Percentiles rank a stretch among this genome's conserved stretches.
These are phyloP conservation scores for Mortierella sp. DNA, from an alignment of 371 early-diverging fungal genomes.

Conservation along the genomic window DNA sequence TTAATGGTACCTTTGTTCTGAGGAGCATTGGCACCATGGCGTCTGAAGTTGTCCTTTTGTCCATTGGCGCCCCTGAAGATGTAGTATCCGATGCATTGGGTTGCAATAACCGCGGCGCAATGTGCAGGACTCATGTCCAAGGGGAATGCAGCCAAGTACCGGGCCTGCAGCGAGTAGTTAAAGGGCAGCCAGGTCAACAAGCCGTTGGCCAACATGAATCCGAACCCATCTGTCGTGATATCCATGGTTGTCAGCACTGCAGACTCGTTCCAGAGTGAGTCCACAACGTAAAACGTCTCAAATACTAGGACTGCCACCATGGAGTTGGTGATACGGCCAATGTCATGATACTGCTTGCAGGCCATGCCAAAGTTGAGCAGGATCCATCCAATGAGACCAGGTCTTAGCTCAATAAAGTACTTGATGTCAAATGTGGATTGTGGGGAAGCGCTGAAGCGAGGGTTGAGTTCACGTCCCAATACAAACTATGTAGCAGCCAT, in stretches of 20 bases:
- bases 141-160: constrained; percentile 83
- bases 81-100: constrained; percentile 76
- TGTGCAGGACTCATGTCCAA: constrained; percentile 50
- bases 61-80: constrained; percentile 90
- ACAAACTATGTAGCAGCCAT: constrained; percentile 59
- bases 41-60: constrained; percentile 86
- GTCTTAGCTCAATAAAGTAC: constrained; percentile 91
- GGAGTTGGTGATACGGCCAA: constrained; percentile 75
- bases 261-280: constrained; percentile 82
- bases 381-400: constrained; percentile 88
- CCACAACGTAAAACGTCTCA: constrained; percentile 87
- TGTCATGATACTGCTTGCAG: constrained; percentile 76
- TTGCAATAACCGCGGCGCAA: constrained; percentile 59
- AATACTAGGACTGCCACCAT: constrained; percentile 81
- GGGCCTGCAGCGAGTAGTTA: constrained; percentile 89
- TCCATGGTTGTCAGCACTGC: constrained; percentile 96
- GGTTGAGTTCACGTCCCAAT: constrained; percentile 90
- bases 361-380: constrained; percentile 80
- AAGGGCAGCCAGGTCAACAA: constrained; percentile 91
- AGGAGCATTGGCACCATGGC: constrained; percentile 77
- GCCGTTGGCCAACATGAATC: constrained; percentile 93
- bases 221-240: constrained; percentile 93
- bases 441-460: constrained; percentile 70
- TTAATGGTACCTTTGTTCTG: constrained; percentile 61
- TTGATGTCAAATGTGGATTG: constrained; percentile 83